phyloP scores from a whole-genome alignment of 352 stramenopile genomes.

The Phytophthora uliginosa region DNA sequence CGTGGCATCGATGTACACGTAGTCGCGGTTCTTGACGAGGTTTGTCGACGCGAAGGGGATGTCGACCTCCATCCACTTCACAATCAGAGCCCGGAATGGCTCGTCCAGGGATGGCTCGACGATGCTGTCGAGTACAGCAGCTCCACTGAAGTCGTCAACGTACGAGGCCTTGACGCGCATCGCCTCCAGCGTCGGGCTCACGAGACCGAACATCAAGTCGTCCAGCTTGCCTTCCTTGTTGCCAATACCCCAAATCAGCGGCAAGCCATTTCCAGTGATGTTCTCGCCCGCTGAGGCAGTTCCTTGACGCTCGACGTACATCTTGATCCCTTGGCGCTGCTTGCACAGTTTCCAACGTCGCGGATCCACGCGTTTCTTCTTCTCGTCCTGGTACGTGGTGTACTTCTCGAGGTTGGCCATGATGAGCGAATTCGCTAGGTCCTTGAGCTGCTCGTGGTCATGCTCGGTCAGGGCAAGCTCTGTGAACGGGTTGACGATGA shows the following conservation, averaged over 20 bases:
- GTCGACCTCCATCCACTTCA: slow-evolving; percentile 57
- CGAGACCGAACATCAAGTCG: slow-evolving; percentile 58
- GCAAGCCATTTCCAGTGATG: slow-evolving; percentile 30
- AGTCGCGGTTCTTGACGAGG: slow-evolving; percentile 46
- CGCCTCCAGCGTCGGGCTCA: slow-evolving; percentile 54
- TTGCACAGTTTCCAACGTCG: slow-evolving; percentile 53
- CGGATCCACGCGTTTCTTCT: slow-evolving; percentile 34
- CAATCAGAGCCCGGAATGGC: slow-evolving; percentile 39
- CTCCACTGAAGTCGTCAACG: slow-evolving; percentile 56
- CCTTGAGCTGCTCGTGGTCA: slow-evolving; percentile 34
- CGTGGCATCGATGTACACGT: slow-evolving; percentile 46
- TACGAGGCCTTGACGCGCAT: slow-evolving; percentile 65
- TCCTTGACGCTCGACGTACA: slow-evolving; percentile 37
- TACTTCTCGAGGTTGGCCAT: slow-evolving; percentile 38
- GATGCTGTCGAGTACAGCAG: slow-evolving; percentile 65
- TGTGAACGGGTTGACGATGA: slow-evolving; percentile 42
- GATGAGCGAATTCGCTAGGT: slow-evolving; percentile 34
- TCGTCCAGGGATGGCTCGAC: slow-evolving; percentile 53
- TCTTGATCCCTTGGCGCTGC: slow-evolving; percentile 47
- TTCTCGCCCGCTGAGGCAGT: slow-evolving; percentile 22
- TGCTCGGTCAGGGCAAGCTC: slow-evolving; percentile 26
- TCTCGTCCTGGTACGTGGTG: slow-evolving; percentile 30
- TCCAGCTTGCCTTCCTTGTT: slow-evolving; percentile 48
- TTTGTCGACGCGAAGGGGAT: slow-evolving; percentile 54
- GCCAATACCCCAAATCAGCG: slow-evolving; percentile 49